Conservation (phyloP, 495 filamentous ascomycete species). For the Eremomyces bilateralis region DNA sequence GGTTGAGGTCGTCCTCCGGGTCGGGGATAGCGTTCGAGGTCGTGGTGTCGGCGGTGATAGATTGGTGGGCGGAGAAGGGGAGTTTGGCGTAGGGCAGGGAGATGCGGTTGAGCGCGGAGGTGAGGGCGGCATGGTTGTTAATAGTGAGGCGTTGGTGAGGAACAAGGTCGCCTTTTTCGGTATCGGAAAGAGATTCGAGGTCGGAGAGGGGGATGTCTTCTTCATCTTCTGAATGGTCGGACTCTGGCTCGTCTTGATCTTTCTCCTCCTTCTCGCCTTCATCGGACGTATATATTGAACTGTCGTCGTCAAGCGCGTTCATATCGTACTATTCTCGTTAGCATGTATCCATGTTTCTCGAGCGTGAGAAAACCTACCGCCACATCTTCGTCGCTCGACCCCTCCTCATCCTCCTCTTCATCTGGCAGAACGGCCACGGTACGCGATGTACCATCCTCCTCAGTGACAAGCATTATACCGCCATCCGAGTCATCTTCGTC, state of each 20-base stretch:
- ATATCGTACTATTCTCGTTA: too few relatives aligned
- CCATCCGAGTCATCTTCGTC: too few relatives aligned
- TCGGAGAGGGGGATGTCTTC: constrained; percentile 71
- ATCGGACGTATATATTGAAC: too few relatives aligned
- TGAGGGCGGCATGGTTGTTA: constrained; percentile 79
- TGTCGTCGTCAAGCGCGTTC: too few relatives aligned
- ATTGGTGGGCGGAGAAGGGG: constrained; percentile 44
- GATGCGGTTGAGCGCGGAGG: constrained; percentile 48
- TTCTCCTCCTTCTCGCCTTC: constrained; percentile 7
- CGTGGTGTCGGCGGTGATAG: constrained; percentile 24
- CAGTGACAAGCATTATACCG: too few relatives aligned
- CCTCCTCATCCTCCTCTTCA: too few relatives aligned
- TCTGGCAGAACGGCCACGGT: too few relatives aligned
- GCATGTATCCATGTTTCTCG: too few relatives aligned
- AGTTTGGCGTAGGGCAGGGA: constrained; percentile 34
- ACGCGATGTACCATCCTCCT: too few relatives aligned
- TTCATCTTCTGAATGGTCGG: too few relatives aligned
- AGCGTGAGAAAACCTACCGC: too few relatives aligned
- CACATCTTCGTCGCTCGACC: too few relatives aligned
- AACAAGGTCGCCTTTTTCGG: constrained; percentile 65
- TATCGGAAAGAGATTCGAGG: constrained; percentile 50
- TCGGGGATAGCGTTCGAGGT: constrained; percentile 37
- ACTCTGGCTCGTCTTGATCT: constrained; percentile 25
- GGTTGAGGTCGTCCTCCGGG: constrained; percentile 67
- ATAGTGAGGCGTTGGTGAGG: constrained; percentile 87